These are phyloP conservation scores for Boletus bicolor DNA, from an alignment of 768 basidiomycete genomes.

Conservation along the genomic window DNA sequence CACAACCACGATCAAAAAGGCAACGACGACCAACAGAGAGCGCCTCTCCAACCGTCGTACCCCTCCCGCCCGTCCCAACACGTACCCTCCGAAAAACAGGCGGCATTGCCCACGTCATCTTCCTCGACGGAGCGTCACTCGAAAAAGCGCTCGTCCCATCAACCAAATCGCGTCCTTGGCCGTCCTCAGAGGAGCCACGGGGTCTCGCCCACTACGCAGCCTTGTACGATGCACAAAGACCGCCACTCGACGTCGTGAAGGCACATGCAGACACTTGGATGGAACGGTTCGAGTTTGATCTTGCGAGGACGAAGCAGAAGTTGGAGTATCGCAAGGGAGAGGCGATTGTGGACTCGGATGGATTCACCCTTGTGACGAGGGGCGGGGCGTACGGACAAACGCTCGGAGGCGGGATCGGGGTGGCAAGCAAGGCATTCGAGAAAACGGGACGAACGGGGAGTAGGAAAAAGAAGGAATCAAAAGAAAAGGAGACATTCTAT, in stretches of 20 bases:
- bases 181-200: constrained; percentile 54
- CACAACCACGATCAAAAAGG: constrained; percentile 31
- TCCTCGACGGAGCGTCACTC: constrained; percentile 70
- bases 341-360: constrained; percentile 90
- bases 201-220: constrained; percentile 73
- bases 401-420: constrained; percentile 72
- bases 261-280: constrained; percentile 80
- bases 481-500: constrained; percentile 79
- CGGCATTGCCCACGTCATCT: constrained; percentile 65
- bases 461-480: constrained; percentile 52
- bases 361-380: constrained; percentile 91
- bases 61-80: constrained; percentile 52
- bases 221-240: constrained; percentile 64
- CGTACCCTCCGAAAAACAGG: constrained; percentile 63
- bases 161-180: constrained; percentile 60
- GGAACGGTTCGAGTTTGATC: constrained; percentile 65
- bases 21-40: constrained; percentile 23
- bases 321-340: constrained; percentile 78
- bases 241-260: constrained; percentile 68
- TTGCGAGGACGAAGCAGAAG: constrained; percentile 54
- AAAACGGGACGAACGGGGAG: constrained; percentile 34
- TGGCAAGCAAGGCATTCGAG: constrained; percentile 59
- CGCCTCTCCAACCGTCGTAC: constrained; percentile 49
- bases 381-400: constrained; percentile 89
- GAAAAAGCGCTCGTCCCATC: constrained; percentile 57